Evolutionary conservation across 2,329 filamentous ascomycete genomes (phyloP).

Genomic region (Xylogone sp.): DNA sequence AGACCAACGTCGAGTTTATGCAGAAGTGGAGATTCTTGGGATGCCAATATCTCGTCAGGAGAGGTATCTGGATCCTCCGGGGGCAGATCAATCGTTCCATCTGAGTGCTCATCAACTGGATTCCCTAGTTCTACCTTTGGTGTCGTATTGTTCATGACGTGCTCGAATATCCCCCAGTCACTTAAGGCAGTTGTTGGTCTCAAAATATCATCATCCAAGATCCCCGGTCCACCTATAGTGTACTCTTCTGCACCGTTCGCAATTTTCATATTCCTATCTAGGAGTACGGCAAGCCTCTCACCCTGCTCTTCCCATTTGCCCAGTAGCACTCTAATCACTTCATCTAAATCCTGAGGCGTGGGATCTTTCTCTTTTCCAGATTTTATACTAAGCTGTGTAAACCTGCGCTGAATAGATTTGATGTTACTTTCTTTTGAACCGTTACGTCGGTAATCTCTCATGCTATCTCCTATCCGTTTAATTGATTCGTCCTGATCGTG

Average conservation of each 20-base stretch:
- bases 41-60: not conserved
- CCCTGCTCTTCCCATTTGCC: slow-evolving; percentile 27
- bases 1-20: not conserved
- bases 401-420: slow-evolving; percentile 25
- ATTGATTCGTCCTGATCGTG: slow-evolving; percentile 58
- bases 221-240: slow-evolving; percentile 9
- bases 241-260: slow-evolving; percentile 18
- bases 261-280: slow-evolving; percentile 27
- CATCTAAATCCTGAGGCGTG: slow-evolving; percentile 27
- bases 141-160: slow-evolving; percentile 28
- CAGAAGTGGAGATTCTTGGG: not conserved
- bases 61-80: not conserved
- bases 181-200: slow-evolving; percentile 26
- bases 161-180: slow-evolving; percentile 25
- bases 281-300: slow-evolving; percentile 20
- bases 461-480: slow-evolving; percentile 37
- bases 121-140: slow-evolving; percentile 23
- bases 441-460: slow-evolving; percentile 18
- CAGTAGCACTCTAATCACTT: slow-evolving; percentile 22
- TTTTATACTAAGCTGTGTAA: slow-evolving; percentile 24
- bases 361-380: slow-evolving; percentile 17
- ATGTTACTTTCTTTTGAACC: slow-evolving; percentile 10
- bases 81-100: not conserved
- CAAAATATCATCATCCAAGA: slow-evolving; percentile 17
- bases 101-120: slow-evolving; percentile 20